Base-by-base conservation (phyloP, 83 land plant genomes). In the Thuja plicata region DNA sequence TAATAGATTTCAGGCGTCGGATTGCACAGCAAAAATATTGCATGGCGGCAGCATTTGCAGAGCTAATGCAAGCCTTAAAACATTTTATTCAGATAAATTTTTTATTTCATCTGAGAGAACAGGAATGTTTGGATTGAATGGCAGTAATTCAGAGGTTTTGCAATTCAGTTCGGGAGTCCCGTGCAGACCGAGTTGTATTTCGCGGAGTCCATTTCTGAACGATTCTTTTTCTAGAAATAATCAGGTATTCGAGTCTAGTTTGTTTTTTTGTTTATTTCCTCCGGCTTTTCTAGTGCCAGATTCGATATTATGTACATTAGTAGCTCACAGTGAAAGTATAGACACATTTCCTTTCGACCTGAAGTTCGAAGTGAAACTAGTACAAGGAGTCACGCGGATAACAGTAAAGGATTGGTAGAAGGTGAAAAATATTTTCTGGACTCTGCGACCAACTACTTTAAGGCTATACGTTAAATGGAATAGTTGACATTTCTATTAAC, bases 121-220 rank as follows among this genome's bases (percentile, higher is more conserved):
- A 16, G 48, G 27, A 80, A 40, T 24, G 24, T 7, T 80, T 40
- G 83, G 46, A 40, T n/a, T 80, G 24, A 40, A 80, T 40, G 83
- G n/a, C 46, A 5, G 41, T 19, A 80, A 80, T 19, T 40, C 83
- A 21, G 46, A 40, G 48, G 9, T 80, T 80, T 8, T 80, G 46
- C 83, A 80, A 80, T 80, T 21, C 24, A 80, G 46, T 27, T 43
- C 45, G 46, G 46, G 10, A 80, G n/a, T 43, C 41, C 27, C 27
- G 83, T 40, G 45, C 83, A 80, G 83, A 80, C 46, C n/a, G 83
- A 80, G 24, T 21, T 43, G n/a, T 24, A 80, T 80, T 80, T 8
- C 43, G 27, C 15, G 45, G 45, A 79, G 40, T 79, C 46, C 11
- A 2, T 79, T 8, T 10, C 45, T 19, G 45, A 40, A 9, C 40